These are phyloP conservation scores for Xylaria sp. DNA, from an alignment of 2,329 filamentous ascomycete genomes.

Conservation along the genomic window DNA sequence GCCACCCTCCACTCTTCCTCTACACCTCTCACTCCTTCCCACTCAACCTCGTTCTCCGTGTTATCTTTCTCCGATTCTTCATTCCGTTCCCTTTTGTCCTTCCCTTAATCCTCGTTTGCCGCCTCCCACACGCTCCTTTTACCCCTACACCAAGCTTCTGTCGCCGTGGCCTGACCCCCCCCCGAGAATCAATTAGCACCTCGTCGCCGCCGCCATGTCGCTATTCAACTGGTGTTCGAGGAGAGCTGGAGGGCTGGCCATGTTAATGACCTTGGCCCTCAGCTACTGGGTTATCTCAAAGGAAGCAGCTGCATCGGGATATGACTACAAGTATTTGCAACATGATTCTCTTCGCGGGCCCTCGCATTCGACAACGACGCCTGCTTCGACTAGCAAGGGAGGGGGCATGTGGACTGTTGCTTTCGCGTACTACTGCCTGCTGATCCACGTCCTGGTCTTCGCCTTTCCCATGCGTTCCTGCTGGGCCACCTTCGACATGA, in stretches of 20 bases:
- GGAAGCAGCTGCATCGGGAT: slow-evolving; percentile 48
- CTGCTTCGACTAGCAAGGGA: slow-evolving; percentile 38
- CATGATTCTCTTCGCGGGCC: slow-evolving; percentile 42
- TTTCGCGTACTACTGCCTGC: slow-evolving; percentile 66
- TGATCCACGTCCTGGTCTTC: slow-evolving; percentile 67
- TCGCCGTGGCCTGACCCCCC: slow-evolving; percentile 23
- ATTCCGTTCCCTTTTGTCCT: slow-evolving; percentile 23
- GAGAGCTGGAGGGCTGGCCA: slow-evolving; percentile 58
- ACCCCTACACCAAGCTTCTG: slow-evolving; percentile 14
- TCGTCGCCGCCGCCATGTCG: slow-evolving; percentile 46
- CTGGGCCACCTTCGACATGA: slow-evolving; percentile 63
- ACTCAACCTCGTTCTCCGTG: slow-evolving; percentile 30
- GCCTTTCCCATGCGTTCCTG: slow-evolving; percentile 65
- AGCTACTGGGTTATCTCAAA: slow-evolving; percentile 59
- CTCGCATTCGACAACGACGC: slow-evolving; percentile 37
- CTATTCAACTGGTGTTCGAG: slow-evolving; percentile 57
- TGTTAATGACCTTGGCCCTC: slow-evolving; percentile 51
- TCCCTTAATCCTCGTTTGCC: slow-evolving; percentile 23
- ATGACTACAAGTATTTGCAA: slow-evolving; percentile 49
- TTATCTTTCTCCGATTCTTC: slow-evolving; percentile 30
- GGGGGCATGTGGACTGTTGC: slow-evolving; percentile 54
- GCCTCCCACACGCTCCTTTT: slow-evolving; percentile 18
- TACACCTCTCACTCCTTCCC: slow-evolving; percentile 28
- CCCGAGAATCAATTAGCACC: slow-evolving; percentile 26
- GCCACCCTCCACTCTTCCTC: slow-evolving; percentile 28